Conservation (phyloP, 768 basidiomycete genomes). For the Amanita pseudoporphyria region DNA sequence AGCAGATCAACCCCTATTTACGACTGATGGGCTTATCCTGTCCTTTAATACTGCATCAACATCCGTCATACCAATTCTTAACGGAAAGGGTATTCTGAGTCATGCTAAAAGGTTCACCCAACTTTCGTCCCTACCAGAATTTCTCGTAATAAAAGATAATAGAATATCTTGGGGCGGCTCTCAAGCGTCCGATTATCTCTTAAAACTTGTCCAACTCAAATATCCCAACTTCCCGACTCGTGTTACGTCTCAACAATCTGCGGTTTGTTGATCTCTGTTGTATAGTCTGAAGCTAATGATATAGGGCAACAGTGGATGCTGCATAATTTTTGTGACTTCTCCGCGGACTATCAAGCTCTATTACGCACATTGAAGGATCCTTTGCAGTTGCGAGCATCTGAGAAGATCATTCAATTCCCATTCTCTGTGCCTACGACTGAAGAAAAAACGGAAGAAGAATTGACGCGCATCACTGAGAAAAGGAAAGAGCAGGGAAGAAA, state of each 20-base stretch:
- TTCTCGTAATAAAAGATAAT: background rate
- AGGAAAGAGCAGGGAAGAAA: slow-evolving; percentile 79
- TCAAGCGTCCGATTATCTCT: slow-evolving; percentile 85
- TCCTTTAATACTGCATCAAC: slow-evolving; percentile 92
- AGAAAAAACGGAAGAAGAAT: slow-evolving; percentile 89
- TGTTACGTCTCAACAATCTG: slow-evolving; percentile 67
- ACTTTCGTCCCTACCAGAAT: background rate
- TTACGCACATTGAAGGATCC: slow-evolving; percentile 68
- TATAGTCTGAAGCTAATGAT: background rate
- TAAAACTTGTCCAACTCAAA: slow-evolving; percentile 91
- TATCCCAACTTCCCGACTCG: slow-evolving; percentile 89
- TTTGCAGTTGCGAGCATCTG: slow-evolving; percentile 45
- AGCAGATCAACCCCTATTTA: slow-evolving; percentile 25
- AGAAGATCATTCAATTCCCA: slow-evolving; percentile 84
- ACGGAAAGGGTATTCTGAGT: slow-evolving; percentile 75
- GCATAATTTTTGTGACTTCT: slow-evolving; percentile 77
- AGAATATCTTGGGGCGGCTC: slow-evolving; percentile 94
- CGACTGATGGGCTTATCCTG: slow-evolving; percentile 71
- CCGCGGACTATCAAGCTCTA: slow-evolving; percentile 61
- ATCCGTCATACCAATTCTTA: slow-evolving; percentile 79
- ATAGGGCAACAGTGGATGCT: slow-evolving; percentile 68
- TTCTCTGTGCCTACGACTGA: slow-evolving; percentile 54
- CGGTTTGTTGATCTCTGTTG: slow-evolving; percentile 33
- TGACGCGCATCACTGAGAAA: slow-evolving; percentile 68
- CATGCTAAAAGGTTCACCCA: slow-evolving; percentile 68